Evolutionary conservation across 2,329 filamentous ascomycete species (phyloP).

Genomic region (Rutstroemia sp.): DNA sequence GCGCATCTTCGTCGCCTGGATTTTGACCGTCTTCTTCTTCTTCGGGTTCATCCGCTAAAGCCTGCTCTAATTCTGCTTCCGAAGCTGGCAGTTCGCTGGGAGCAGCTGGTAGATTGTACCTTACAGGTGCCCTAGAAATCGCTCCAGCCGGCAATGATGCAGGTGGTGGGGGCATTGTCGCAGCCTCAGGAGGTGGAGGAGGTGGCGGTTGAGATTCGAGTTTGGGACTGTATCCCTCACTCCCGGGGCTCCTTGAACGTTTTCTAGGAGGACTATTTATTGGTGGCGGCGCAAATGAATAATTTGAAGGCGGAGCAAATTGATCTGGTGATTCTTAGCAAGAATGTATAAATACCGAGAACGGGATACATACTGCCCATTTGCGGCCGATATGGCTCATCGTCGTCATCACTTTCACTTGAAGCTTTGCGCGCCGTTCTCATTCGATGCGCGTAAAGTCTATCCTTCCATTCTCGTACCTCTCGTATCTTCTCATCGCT

Average conservation of each 20-base stretch:
- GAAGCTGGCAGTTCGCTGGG: conserved; percentile 45
- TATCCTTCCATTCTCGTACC: conserved; percentile 76
- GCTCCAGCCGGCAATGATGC: conserved; percentile 37
- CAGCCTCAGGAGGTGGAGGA: conserved; percentile 24
- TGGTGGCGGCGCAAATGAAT: conserved; percentile 51
- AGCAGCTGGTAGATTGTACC: conserved; percentile 53
- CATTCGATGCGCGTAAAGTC: conserved; percentile 59
- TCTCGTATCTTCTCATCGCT: conserved; percentile 80
- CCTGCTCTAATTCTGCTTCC: conserved; percentile 42
- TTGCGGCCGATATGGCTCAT: conserved; percentile 35
- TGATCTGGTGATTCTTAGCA: conserved; percentile 36
- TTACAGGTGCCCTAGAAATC: conserved; percentile 72
- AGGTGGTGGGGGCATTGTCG: conserved; percentile 26
- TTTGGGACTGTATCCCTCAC: conserved; percentile 15
- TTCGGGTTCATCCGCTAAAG: conserved; percentile 32
- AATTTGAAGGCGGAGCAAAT: conserved; percentile 52
- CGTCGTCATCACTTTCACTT: conserved; percentile 34
- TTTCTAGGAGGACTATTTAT: conserved; percentile 34
- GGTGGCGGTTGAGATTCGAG: conserved; percentile 17
- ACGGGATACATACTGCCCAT: conserved; percentile 36
- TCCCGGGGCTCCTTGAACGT: conserved; percentile 30
- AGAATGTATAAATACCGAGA: not conserved
- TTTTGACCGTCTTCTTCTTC: conserved; percentile 26
- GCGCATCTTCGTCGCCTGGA: conserved; percentile 30
- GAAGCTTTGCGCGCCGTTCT: conserved; percentile 42